Conservation (phyloP, 2,329 filamentous ascomycete genomes). For the Cucurbitaria berberidis region DNA sequence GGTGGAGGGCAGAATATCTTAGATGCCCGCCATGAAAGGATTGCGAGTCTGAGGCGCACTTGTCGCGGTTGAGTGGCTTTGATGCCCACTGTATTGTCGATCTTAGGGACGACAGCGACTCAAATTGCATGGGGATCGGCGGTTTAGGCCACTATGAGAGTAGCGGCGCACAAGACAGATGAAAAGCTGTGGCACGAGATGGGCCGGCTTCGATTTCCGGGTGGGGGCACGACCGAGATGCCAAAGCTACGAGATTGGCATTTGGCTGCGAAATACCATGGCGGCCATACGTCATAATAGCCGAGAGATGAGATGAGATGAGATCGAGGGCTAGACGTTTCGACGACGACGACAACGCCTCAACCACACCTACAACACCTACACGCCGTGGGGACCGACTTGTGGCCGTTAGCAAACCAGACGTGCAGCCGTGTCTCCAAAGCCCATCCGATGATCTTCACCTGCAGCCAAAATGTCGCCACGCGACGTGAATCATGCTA, state of each 20-base stretch:
- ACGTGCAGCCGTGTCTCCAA: too few species aligned
- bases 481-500: not conserved
- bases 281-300: constrained; percentile 1
- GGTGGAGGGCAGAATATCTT: constrained; percentile 3
- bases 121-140: constrained; percentile 17
- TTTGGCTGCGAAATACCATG: not conserved
- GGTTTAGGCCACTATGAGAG: constrained; percentile 13
- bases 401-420: too few species aligned
- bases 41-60: not conserved
- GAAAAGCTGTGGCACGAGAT: constrained; percentile 8
- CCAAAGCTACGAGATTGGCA: not conserved
- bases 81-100: constrained; percentile 25
- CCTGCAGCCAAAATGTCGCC: not conserved
- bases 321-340: too few species aligned
- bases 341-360: too few species aligned
- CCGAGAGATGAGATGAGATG: too few species aligned
- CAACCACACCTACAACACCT: too few species aligned
- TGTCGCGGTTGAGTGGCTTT: constrained; percentile 16
- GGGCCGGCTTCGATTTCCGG: not conserved
- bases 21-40: constrained; percentile 4
- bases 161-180: constrained; percentile 11
- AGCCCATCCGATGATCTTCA: not conserved
- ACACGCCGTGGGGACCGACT: too few species aligned
- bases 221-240: not conserved
- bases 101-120: constrained; percentile 12